phyloP scores from a whole-genome alignment of 2,329 filamentous ascomycete genomes.

The Pseudogymnoascus sp. region DNA sequence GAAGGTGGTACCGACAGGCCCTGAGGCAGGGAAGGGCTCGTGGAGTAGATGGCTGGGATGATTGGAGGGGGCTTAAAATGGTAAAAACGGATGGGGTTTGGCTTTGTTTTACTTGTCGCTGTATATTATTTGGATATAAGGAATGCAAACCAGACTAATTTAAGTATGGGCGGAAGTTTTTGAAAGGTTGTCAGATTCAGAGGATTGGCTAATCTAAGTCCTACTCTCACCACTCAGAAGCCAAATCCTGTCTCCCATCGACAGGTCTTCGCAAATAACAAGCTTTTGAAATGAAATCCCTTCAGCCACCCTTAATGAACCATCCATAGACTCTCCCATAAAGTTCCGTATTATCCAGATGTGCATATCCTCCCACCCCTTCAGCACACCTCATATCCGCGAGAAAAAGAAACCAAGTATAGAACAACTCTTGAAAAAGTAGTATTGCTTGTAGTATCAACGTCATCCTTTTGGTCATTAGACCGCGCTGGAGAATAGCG shows the following conservation, averaged over 20 bases:
- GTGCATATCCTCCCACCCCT: neutral
- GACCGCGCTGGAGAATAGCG: neutral
- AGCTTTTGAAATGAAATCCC: neutral
- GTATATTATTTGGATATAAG: neutral
- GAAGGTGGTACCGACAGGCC: neutral
- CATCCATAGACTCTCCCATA: neutral
- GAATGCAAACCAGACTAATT: neutral
- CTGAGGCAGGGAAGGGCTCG: neutral
- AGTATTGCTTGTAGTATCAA: neutral
- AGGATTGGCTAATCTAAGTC: slow-evolving; percentile 4
- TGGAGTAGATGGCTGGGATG: neutral
- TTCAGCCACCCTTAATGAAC: neutral
- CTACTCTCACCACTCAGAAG: neutral
- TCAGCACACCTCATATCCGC: neutral
- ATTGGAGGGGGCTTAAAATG: neutral
- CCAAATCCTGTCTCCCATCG: neutral
- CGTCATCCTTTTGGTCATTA: neutral
- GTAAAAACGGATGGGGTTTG: neutral
- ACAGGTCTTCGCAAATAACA: neutral
- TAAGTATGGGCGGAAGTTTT: neutral
- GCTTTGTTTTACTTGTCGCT: neutral
- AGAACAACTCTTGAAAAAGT: neutral
- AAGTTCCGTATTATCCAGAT: neutral
- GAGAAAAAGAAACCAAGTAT: neutral
- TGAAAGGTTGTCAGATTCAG: neutral